Evolutionary conservation across 108 stramenopile genomes (phyloP).

Genomic region (Nannochloropsis gaditana): DNA sequence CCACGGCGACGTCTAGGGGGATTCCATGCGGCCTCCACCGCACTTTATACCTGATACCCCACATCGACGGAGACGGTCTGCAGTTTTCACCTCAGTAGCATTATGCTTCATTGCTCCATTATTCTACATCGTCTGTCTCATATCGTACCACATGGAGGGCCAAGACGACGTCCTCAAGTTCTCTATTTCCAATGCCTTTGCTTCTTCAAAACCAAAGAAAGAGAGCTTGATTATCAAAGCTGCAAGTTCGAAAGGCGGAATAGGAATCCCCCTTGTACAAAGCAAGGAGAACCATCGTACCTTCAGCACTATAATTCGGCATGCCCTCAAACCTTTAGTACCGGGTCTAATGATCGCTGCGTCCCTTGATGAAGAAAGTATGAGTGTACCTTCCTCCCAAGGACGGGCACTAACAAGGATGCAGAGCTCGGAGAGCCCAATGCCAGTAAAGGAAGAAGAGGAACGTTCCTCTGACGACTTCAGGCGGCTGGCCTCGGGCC

Average conservation of each 20-base stretch:
- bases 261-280: background rate
- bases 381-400: background rate
- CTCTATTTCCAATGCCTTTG: too few species aligned
- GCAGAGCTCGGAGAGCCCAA: background rate
- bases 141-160: background rate
- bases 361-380: background rate
- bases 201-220: too few species aligned
- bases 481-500: background rate
- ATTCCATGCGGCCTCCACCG: background rate
- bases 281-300: background rate
- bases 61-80: background rate
- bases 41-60: background rate
- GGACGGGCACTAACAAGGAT: background rate
- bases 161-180: background rate
- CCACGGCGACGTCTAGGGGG: too few species aligned
- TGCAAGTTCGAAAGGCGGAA: background rate
- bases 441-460: background rate
- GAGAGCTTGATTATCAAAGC: too few species aligned
- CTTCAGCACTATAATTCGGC: background rate
- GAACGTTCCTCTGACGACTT: background rate
- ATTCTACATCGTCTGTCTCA: background rate
- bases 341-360: background rate
- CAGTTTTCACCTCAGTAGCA: background rate
- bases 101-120: background rate
- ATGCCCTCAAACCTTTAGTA: background rate